These are phyloP conservation scores for Fusarium sp. DNA, from an alignment of 2,329 filamentous ascomycete genomes.

Conservation along the genomic window DNA sequence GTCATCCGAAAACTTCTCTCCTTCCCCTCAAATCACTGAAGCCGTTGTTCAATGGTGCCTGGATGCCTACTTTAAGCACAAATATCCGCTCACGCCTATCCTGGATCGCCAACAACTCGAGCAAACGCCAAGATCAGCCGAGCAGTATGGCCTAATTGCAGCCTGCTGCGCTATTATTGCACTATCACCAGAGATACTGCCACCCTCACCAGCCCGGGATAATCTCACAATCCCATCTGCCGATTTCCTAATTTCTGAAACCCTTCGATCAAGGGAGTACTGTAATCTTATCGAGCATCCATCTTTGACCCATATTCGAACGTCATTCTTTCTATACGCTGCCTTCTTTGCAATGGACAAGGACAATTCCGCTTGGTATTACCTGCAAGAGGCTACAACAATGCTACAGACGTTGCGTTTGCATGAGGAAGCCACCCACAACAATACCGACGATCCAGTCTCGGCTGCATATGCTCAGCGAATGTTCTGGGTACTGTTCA, in stretches of 20 bases:
- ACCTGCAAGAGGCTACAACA: conserved; percentile 51
- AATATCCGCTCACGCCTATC: conserved; percentile 55
- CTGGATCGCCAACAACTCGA: conserved; percentile 45
- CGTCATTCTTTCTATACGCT: conserved; percentile 54
- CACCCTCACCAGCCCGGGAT: conserved; percentile 6
- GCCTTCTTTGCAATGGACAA: conserved; percentile 51
- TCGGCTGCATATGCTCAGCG: conserved; percentile 44
- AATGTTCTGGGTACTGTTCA: conserved; percentile 52
- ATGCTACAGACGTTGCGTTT: conserved; percentile 49
- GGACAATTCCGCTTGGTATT: conserved; percentile 55
- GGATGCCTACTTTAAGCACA: conserved; percentile 53
- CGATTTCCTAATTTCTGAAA: conserved; percentile 50
- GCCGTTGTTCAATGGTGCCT: conserved; percentile 47
- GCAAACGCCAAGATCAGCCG: conserved; percentile 15
- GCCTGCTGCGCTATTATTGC: conserved; percentile 51
- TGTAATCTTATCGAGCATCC: conserved; percentile 49
- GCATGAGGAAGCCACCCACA: conserved; percentile 51
- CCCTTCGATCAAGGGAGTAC: conserved; percentile 44
- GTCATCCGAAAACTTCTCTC: background rate
- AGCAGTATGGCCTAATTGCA: conserved; percentile 49
- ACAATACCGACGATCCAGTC: background rate
- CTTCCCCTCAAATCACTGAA: conserved; percentile 20
- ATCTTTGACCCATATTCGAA: conserved; percentile 49
- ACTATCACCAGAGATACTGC: conserved; percentile 49
- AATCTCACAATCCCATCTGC: conserved; percentile 29